Base-by-base conservation (phyloP, 2,329 filamentous ascomycete species). In the Apiospora koreana region DNA sequence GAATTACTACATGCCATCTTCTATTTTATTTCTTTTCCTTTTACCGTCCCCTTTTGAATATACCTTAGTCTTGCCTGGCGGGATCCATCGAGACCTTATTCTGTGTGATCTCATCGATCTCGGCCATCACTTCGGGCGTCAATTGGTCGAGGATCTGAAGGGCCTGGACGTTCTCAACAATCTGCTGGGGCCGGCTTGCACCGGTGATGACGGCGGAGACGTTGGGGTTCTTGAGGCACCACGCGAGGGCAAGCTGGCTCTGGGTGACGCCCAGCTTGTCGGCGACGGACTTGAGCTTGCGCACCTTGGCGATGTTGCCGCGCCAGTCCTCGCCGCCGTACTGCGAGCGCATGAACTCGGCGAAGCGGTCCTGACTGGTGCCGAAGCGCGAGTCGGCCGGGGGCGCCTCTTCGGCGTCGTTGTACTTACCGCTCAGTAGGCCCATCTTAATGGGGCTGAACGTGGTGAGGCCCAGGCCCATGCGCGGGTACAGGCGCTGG, bases 401-500 rank as follows among this genome's bases (percentile, higher is more conserved):
- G 64, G 91, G 87, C 35, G 87, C 88, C 74, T 90, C 81, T 50
- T 91, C 87, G 38, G 87, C 88, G 74, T 90, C 81, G 78, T 88
- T 90, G 81, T 92, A 92, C 80, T 92, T 92, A 65, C 90, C 91
- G 0, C 89, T 89, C 72, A 92, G 81, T 71, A 92, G 84, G 25
- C 90, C 90, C 67, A 83, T 81, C 72, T 86, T 85, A 23, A 93
- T 80, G 1, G 90, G 91, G 2, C 86, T 89, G 80, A 87, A 92
- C 71, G 88, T 86, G 16, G 90, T 92, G 48, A 92, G 81, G 3
- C 90, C 90, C 1, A 89, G 83, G 8, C 89, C 88, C 69, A 86
- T 82, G 71, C 90, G 85, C 54, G 87, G 83, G 80, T 90, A 92
- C 35, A 92, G 81, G 71, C 87, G 86, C 65, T 83, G 82, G 77